phyloP scores from a whole-genome alignment of 2,329 filamentous ascomycete species.

The Nannizziopsis arthrosporioides region DNA sequence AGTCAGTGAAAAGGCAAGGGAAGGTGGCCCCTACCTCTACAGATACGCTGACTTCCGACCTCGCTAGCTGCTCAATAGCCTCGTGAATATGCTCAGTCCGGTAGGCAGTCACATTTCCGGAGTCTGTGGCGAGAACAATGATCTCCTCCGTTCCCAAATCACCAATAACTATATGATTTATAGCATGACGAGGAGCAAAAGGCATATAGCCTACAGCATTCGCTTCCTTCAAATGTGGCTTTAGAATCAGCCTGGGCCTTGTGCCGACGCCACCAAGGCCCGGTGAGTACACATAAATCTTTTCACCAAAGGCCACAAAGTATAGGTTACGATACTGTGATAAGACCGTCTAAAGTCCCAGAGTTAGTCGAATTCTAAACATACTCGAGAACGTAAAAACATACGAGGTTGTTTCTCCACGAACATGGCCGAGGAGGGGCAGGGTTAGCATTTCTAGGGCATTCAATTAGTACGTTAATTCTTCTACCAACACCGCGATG shows the following conservation, averaged over 20 bases:
- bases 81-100: conserved; percentile 45
- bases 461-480: neutral
- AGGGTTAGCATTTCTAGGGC: conserved; percentile 19
- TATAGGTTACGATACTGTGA: conserved; percentile 39
- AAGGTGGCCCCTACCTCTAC: conserved; percentile 22
- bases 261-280: conserved; percentile 29
- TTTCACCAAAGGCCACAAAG: conserved; percentile 32
- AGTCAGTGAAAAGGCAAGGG: conserved; percentile 57
- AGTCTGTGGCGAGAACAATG: conserved; percentile 56
- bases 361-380: neutral
- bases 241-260: conserved; percentile 33
- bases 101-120: conserved; percentile 63
- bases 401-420: conserved; percentile 38
- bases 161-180: conserved; percentile 59
- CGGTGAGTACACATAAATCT: conserved; percentile 37
- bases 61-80: conserved; percentile 28
- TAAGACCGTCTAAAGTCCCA: conserved; percentile 28
- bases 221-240: conserved; percentile 30
- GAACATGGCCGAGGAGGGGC: conserved; percentile 24
- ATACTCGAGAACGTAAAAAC: conserved; percentile 6
- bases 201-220: conserved; percentile 45
- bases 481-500: neutral
- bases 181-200: conserved; percentile 42
- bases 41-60: neutral
- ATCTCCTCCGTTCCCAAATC: conserved; percentile 60